These are phyloP conservation scores for Monosporozyma servazzii DNA, from an alignment of 805 yeast species.

Conservation along the genomic window DNA sequence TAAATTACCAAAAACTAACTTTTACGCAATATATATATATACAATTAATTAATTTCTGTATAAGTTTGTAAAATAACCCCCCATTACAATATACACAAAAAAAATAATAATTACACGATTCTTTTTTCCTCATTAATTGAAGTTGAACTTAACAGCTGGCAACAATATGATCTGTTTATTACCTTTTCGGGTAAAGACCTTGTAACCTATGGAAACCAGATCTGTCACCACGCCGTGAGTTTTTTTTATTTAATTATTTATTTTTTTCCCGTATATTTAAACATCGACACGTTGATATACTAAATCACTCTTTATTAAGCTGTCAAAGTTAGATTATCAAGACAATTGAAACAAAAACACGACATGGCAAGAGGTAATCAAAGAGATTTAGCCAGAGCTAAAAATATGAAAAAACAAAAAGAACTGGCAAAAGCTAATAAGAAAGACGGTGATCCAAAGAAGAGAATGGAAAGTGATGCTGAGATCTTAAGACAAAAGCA, in stretches of 20 bases:
- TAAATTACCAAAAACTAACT: neutral
- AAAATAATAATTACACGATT: neutral
- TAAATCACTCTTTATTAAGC: too few species aligned
- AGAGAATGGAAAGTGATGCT: conserved; percentile 83
- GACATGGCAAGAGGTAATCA: conserved; percentile 93
- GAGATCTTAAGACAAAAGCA: conserved; percentile 85
- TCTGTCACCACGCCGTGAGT: neutral
- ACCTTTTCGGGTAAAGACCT: neutral
- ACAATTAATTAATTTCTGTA: neutral
- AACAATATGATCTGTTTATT: neutral
- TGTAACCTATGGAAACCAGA: neutral
- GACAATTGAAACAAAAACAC: neutral
- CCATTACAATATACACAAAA: neutral
- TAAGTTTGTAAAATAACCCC: neutral
- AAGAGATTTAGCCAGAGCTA: conserved; percentile 87
- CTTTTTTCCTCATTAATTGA: neutral
- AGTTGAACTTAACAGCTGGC: too few species aligned
- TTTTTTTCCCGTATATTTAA: neutral
- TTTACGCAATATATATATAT: neutral
- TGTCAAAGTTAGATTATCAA: neutral
- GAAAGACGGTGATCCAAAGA: conserved; percentile 74
- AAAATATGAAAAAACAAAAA: conserved; percentile 72
- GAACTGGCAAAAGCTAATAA: conserved; percentile 49
- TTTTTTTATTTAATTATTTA: neutral
- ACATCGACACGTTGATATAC: neutral